Conservation (phyloP, 2,329 filamentous ascomycete genomes). For the Aspergillus floridensis region DNA sequence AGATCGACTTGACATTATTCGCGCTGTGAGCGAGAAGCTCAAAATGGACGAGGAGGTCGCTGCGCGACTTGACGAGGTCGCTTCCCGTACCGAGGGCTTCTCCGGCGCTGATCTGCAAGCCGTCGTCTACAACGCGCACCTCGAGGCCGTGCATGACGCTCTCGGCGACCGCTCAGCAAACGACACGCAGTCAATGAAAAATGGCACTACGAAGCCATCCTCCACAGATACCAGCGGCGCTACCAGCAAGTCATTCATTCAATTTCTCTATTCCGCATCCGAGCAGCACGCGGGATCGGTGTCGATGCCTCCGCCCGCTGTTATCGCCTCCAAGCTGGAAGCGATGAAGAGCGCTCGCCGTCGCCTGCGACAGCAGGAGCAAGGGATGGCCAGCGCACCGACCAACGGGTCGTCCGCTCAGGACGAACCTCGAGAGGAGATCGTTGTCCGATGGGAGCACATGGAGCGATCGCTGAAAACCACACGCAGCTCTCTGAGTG, state of each 20-base stretch:
- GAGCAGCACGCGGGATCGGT: constrained; percentile 54
- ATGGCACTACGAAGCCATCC: constrained; percentile 26
- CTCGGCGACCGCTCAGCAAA: constrained; percentile 59
- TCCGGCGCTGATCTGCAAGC: constrained; percentile 94
- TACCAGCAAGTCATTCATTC: constrained; percentile 59
- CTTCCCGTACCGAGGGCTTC: constrained; percentile 78
- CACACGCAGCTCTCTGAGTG: constrained; percentile 79
- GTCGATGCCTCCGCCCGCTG: constrained; percentile 71
- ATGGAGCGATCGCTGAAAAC: constrained; percentile 71
- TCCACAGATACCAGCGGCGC: constrained; percentile 35
- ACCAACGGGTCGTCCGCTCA: constrained; percentile 23
- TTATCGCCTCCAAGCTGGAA: constrained; percentile 77
- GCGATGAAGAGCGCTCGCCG: constrained; percentile 71
- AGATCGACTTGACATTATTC: constrained; percentile 85
- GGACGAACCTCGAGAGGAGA: constrained; percentile 58
- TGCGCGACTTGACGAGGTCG: constrained; percentile 68
- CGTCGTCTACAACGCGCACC: constrained; percentile 90
- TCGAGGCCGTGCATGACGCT: constrained; percentile 94
- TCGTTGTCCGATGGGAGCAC: constrained; percentile 81
- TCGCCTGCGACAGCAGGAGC: constrained; percentile 56
- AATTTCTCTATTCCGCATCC: constrained; percentile 73
- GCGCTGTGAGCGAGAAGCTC: constrained; percentile 77
- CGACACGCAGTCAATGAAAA: constrained; percentile 42
- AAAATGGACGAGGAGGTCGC: constrained; percentile 67
- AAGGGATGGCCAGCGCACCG: constrained; percentile 23